phyloP scores from a whole-genome alignment of 2,329 filamentous ascomycete species.

The Thelonectria blattea region DNA sequence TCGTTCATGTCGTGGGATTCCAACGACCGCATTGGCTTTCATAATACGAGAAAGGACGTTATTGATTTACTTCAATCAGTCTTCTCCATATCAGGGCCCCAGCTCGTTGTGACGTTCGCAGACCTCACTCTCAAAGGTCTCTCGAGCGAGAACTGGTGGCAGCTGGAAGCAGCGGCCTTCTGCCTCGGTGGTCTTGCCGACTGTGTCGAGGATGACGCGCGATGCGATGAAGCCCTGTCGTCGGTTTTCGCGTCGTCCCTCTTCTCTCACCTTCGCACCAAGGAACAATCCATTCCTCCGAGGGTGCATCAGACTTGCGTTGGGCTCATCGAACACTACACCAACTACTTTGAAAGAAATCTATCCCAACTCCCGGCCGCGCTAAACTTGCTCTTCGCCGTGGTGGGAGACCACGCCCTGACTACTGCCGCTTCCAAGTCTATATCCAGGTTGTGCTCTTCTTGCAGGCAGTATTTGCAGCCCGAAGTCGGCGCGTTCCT shows the following conservation, averaged over 20 bases:
- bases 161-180: constrained; percentile 66
- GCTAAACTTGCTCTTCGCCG: constrained; percentile 75
- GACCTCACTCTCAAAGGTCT: constrained; percentile 60
- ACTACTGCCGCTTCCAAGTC: constrained; percentile 75
- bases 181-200: constrained; percentile 73
- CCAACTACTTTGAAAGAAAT: constrained; percentile 77
- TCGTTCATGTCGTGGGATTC: constrained; percentile 72
- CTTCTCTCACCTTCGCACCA: constrained; percentile 59
- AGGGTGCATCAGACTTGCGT: constrained; percentile 72
- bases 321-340: constrained; percentile 73
- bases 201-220: constrained; percentile 63
- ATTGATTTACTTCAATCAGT: constrained; percentile 76
- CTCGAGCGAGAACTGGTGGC: constrained; percentile 57
- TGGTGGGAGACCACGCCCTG: constrained; percentile 66
- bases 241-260: constrained; percentile 67
- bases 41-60: constrained; percentile 79
- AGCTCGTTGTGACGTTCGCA: constrained; percentile 63
- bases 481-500: constrained; percentile 72
- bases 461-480: constrained; percentile 73
- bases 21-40: constrained; percentile 70
- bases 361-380: constrained; percentile 70
- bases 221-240: constrained; percentile 63
- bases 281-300: constrained; percentile 60
- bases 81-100: constrained; percentile 65
- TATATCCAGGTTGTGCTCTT: constrained; percentile 75